These are phyloP conservation scores for Salvia splendens DNA, from an alignment of 257 asterid species.

Conservation along the genomic window DNA sequence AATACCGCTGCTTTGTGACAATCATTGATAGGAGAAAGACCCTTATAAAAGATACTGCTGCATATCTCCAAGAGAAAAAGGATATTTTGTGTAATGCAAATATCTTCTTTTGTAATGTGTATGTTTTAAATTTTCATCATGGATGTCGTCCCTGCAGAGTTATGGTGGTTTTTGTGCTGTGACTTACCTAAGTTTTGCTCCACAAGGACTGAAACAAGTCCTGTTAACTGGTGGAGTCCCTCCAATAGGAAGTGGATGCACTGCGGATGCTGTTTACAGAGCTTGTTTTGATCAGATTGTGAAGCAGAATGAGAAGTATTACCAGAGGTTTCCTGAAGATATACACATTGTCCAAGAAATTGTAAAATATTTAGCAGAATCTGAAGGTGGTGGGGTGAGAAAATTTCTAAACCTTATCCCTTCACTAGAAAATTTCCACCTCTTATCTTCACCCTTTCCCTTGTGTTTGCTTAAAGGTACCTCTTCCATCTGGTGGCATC, in stretches of 20 bases:
- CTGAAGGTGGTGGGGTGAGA: constrained; percentile 96
- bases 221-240: constrained; percentile 97
- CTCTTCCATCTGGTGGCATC: constrained; percentile 89
- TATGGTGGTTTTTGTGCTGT: constrained; percentile 95
- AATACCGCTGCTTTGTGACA: not conserved
- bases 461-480: constrained; percentile 50
- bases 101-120: constrained; percentile 14
- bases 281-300: constrained; percentile 75
- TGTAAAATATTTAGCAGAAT: constrained; percentile 66
- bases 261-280: constrained; percentile 83
- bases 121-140: constrained; percentile 16
- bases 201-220: constrained; percentile 86
- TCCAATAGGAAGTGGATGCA: constrained; percentile 72
- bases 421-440: constrained; percentile 19
- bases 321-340: constrained; percentile 86
- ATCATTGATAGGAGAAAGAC: not conserved
- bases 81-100: constrained; percentile 17
- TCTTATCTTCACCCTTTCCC: not conserved
- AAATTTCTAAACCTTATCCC: constrained; percentile 13
- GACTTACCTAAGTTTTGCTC: constrained; percentile 94
- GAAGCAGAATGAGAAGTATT: constrained; percentile 76
- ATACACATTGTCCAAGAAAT: constrained; percentile 59
- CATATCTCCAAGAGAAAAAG: not conserved
- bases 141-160: constrained; percentile 61
- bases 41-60: not conserved